Base-by-base conservation (phyloP, 768 basidiomycete genomes). In the Auriscalpium orientale region DNA sequence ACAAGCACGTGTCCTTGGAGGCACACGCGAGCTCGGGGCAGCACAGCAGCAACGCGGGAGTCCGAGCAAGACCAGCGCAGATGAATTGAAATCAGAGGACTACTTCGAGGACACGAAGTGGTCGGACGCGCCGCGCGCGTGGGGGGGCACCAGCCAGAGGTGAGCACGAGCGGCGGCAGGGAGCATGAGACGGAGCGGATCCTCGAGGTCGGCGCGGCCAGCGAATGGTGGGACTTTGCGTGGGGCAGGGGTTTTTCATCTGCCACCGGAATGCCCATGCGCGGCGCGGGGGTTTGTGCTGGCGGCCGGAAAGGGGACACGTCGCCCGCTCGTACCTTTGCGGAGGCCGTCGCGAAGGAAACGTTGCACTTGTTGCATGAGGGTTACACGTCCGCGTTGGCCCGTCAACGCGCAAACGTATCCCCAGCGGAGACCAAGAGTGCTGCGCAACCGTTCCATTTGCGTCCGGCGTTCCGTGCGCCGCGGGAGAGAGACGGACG, bases 401-500 rank as follows among this genome's bases (percentile, higher is more conserved):
- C 0, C 74, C 63, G 16, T 76, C 70, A 3, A 74, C 8, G 83
- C 85, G 46, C 81, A 73, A 18, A 79, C 58, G 61, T 83, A 79
- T 4, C 73, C 75, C 82, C 83, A 87, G 10, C 70, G 62, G 11
- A 85, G 65, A 20, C 66, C 70, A 18, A 86, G 76, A 8, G 65
- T 63, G 11, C 62, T 65, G 21, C 80, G 75, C 21, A 89, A 62
- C 16, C 57, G 60, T 51, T 84, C 81, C 84, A 88, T 87, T 48
- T 80, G 72, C 18, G 65, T 58, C 13, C 79, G 78, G 22, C 87
- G 73, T 58, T 85, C 85, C 16, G 62, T 62, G 34, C 87, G 78
- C 28, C 65, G 69, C 9, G 79, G 77, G 33, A 88, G 80, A 22
- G 84, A 84, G 44, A 89, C 63, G 1, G n/a, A 89, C 79, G 59